phyloP scores from a whole-genome alignment of 495 filamentous ascomycete species.

The Talaromyces proteolyticus region DNA sequence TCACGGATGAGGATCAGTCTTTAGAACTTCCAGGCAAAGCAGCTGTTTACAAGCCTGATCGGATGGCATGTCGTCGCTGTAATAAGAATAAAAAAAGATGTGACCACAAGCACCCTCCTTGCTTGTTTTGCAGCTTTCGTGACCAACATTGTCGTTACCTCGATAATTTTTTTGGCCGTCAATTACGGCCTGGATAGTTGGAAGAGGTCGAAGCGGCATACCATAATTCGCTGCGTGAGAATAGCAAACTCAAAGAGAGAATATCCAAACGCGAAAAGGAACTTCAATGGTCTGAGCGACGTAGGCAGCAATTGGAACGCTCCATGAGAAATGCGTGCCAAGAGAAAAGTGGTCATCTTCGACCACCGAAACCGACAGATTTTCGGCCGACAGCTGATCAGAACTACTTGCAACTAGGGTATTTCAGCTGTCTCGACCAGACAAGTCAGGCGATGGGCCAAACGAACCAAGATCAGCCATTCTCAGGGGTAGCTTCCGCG shows the following conservation, averaged over 20 bases:
- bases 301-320: too few species aligned
- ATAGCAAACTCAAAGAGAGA: neutral
- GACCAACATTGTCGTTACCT: neutral
- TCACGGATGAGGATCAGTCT: neutral
- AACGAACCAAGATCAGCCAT: too few species aligned
- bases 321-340: too few species aligned
- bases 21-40: neutral
- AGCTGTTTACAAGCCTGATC: neutral
- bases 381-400: too few species aligned
- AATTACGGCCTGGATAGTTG: neutral
- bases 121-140: neutral
- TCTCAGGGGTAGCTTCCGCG: too few species aligned
- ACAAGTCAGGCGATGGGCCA: too few species aligned
- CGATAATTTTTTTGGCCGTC: neutral
- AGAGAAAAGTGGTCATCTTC: too few species aligned
- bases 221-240: neutral
- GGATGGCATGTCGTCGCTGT: constrained; percentile 4
- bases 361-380: too few species aligned
- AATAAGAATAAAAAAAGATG: constrained; percentile 1
- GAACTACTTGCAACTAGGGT: too few species aligned
- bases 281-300: too few species aligned
- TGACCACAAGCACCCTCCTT: constrained; percentile 1
- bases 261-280: neutral
- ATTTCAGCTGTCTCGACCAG: too few species aligned
- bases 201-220: neutral